These are phyloP conservation scores for Lactarius hatsudake DNA, from an alignment of 768 basidiomycete genomes.

Conservation along the genomic window DNA sequence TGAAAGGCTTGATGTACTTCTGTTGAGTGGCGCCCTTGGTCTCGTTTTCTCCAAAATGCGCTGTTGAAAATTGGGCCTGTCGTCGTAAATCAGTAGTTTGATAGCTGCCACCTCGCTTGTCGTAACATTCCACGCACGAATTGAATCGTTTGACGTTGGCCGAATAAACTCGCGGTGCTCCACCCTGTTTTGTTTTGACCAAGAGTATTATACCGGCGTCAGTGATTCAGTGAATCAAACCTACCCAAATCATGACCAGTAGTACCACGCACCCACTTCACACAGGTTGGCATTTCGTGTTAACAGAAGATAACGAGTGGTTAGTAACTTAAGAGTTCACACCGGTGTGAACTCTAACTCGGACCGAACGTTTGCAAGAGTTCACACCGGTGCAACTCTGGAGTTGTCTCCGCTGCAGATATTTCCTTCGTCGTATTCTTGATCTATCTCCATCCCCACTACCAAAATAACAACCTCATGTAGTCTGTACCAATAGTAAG, in stretches of 20 bases:
- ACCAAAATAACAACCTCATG: no score
- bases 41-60: background rate
- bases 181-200: background rate
- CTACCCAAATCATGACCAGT: no score
- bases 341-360: no score
- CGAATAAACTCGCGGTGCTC: background rate
- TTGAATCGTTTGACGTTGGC: background rate
- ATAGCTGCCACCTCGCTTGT: background rate
- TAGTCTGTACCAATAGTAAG: no score
- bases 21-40: constrained; percentile 29
- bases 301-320: constrained; percentile 58
- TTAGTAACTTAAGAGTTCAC: no score
- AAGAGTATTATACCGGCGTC: background rate
- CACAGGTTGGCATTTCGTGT: constrained; percentile 55
- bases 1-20: constrained; percentile 41
- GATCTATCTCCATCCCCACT: no score
- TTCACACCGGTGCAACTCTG: no score
- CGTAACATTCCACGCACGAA: no score
- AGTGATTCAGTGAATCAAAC: constrained; percentile 1
- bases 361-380: no score
- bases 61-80: background rate
- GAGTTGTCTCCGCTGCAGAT: no score
- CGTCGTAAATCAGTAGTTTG: background rate
- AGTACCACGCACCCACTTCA: constrained; percentile 33
- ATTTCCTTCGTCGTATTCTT: no score